Conservation (phyloP, 345 rosid genomes). For the Noccaea bulbosa region DNA sequence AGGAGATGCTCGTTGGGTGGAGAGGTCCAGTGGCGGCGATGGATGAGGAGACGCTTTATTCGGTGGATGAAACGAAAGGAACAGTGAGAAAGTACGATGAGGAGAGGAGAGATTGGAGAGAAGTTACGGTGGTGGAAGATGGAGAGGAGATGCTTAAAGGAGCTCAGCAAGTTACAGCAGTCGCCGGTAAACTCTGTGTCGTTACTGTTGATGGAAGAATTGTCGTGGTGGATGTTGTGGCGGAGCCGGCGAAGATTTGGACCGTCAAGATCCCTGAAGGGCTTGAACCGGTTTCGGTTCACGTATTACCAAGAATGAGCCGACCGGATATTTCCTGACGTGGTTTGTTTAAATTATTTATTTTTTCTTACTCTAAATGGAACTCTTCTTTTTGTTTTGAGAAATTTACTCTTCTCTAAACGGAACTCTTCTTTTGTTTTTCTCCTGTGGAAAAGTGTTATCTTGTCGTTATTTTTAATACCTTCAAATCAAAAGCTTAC, state of each 20-base stretch:
- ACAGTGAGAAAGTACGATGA: conserved; percentile 47
- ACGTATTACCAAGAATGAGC: conserved; percentile 57
- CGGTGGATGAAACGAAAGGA: conserved; percentile 52
- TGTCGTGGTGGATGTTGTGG: conserved; percentile 49
- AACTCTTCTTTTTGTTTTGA: neutral
- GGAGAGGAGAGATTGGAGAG: conserved; percentile 49
- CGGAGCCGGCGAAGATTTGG: conserved; percentile 50
- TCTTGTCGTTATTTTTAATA: conserved; percentile 34
- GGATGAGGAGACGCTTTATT: conserved; percentile 55
- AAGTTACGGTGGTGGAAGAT: conserved; percentile 40
- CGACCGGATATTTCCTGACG: conserved; percentile 36
- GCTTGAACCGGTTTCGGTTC: conserved; percentile 51
- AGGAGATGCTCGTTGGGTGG: conserved; percentile 62
- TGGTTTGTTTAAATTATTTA: neutral
- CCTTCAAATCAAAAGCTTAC: neutral
- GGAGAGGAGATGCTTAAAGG: conserved; percentile 47
- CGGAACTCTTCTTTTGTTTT: neutral
- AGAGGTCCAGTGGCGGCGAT: conserved; percentile 56
- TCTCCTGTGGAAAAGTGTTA: conserved; percentile 25
- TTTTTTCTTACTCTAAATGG: conserved; percentile 14
- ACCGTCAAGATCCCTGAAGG: conserved; percentile 49
- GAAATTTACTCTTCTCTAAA: no score
- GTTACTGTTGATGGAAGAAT: conserved; percentile 45
- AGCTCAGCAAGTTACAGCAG: conserved; percentile 50
- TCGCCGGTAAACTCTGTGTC: conserved; percentile 49